phyloP scores from a whole-genome alignment of 257 asterid species.

The Jasminum sambac region DNA sequence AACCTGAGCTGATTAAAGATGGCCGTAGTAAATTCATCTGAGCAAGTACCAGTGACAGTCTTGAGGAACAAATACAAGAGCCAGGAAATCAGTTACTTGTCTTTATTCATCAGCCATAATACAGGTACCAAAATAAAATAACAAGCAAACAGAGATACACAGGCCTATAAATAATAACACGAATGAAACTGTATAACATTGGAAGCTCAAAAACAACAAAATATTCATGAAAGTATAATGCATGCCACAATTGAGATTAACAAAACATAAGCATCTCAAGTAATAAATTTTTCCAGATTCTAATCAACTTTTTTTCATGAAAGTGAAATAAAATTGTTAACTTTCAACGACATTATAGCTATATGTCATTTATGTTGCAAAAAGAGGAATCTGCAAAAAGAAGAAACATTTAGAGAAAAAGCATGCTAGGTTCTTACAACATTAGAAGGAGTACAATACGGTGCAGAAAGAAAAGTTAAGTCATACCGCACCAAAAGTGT shows the following conservation, averaged over 20 bases:
- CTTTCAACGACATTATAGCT: not conserved
- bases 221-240: not conserved
- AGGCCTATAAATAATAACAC: not conserved
- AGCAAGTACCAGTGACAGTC: no score
- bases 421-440: not conserved
- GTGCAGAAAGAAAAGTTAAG: conserved; percentile 22
- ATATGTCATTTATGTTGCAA: not conserved
- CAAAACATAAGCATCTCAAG: not conserved
- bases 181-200: not conserved
- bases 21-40: no score
- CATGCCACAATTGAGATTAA: not conserved
- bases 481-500: conserved; percentile 96
- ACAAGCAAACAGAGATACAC: not conserved
- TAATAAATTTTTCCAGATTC: not conserved
- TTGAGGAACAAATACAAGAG: no score
- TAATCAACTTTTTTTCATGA: not conserved
- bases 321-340: not conserved
- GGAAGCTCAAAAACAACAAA: not conserved
- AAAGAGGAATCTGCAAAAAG: not conserved
- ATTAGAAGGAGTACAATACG: not conserved
- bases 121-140: not conserved
- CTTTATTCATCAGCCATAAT: not conserved
- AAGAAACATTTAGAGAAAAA: not conserved
- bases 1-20: no score
- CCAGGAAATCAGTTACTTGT: not conserved